Evolutionary conservation across 257 asterid genomes (phyloP).

Genomic region (Solanum sejunctum): DNA sequence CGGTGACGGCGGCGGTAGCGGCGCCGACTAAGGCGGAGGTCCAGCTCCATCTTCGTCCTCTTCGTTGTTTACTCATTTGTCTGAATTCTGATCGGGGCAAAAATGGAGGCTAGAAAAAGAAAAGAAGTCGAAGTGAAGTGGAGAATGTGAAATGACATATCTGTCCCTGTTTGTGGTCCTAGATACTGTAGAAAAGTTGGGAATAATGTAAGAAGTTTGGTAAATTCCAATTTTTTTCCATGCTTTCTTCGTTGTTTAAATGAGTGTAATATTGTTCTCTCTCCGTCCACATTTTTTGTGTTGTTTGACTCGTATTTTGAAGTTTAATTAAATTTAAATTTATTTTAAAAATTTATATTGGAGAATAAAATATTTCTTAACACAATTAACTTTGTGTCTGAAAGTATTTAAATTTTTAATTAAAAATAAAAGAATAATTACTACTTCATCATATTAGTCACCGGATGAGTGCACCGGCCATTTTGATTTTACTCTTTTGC

Average conservation of each 20-base stretch:
- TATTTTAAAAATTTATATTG: no score
- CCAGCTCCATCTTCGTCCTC: slow-evolving; percentile 53
- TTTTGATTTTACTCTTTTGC: no score
- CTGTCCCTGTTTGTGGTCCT: background rate
- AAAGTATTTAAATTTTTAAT: no score
- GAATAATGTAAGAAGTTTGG: background rate
- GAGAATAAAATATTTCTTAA: no score
- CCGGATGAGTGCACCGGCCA: no score
- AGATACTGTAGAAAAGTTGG: background rate
- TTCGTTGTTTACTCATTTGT: slow-evolving; percentile 6
- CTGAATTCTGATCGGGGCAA: background rate
- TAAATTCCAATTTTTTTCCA: background rate
- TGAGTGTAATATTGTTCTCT: no score
- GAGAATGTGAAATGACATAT: background rate
- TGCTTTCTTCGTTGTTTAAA: background rate
- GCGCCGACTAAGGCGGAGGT: slow-evolving; percentile 77
- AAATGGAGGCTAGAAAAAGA: background rate
- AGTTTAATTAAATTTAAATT: no score
- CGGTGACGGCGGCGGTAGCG: slow-evolving; percentile 49
- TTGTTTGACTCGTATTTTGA: no score
- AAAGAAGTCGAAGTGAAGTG: background rate
- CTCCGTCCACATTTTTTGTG: no score
- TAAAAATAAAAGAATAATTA: no score
- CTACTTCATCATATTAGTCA: no score
- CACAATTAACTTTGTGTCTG: rapidly evolving